phyloP scores from a whole-genome alignment of 176 grass and related monocot genomes.

The Rhynchospora tenuis region DNA sequence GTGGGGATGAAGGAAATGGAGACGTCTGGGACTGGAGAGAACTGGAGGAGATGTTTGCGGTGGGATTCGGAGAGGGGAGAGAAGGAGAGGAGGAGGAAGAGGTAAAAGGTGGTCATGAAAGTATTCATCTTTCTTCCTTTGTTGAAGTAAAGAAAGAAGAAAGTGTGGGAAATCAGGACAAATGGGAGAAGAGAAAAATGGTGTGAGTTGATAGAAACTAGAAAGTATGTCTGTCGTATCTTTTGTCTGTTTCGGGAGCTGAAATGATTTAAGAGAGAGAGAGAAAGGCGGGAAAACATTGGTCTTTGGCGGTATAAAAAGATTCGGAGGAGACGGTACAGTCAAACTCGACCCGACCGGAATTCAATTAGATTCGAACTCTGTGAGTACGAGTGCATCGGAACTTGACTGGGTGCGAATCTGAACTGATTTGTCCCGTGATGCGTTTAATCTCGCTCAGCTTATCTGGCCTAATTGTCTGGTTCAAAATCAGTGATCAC shows the following conservation, averaged over 20 bases:
- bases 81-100: constrained; percentile 1
- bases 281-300: not conserved
- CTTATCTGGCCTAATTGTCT: no score
- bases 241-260: not conserved
- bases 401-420: no score
- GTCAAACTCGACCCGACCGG: no score
- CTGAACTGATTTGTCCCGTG: no score
- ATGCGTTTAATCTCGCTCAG: no score
- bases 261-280: not conserved
- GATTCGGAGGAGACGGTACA: not conserved
- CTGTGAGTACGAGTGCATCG: no score
- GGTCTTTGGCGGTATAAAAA: not conserved
- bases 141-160: not conserved
- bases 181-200: not conserved
- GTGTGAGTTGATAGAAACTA: not conserved
- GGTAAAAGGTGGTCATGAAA: not conserved
- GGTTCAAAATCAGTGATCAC: no score
- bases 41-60: constrained; percentile 14
- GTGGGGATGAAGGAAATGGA: constrained; percentile 29
- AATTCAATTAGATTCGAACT: no score
- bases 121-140: constrained; percentile 4
- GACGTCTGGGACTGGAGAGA: constrained; percentile 18
- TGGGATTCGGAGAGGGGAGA: not conserved
- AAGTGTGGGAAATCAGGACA: not conserved
- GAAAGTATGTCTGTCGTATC: not conserved